A percentile compares a stretch with the other conserved stretches of the same genome.
Evolutionary conservation across 2,329 filamentous ascomycete species (phyloP).

Genomic region (Clarireedia hainanense): DNA sequence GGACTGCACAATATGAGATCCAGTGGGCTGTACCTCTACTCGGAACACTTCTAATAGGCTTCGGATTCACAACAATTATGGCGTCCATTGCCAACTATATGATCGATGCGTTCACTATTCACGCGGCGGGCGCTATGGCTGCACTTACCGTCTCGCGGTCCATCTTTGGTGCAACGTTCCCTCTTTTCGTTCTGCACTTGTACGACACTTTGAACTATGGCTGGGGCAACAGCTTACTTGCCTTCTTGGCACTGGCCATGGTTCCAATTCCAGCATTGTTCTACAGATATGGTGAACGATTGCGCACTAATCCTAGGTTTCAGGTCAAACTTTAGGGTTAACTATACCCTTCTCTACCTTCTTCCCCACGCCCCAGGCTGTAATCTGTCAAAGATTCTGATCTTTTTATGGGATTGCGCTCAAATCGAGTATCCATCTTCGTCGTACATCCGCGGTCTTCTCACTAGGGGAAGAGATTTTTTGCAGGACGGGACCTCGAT

Average conservation of each 20-base stretch:
- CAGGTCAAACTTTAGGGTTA: neutral
- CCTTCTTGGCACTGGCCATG: conserved; percentile 25
- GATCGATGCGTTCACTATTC: conserved; percentile 28
- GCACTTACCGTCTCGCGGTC: conserved; percentile 28
- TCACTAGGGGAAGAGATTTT: too few relatives aligned
- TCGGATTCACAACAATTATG: neutral
- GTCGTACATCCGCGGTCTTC: too few relatives aligned
- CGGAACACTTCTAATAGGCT: neutral
- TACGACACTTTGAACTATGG: conserved; percentile 25
- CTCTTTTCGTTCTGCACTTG: conserved; percentile 22
- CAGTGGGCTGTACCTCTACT: conserved; percentile 34
- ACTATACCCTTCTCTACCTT: too few relatives aligned
- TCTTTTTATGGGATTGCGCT: too few relatives aligned
- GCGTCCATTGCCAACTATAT: conserved; percentile 26
- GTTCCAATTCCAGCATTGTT: conserved; percentile 8
- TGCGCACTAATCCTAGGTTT: conserved; percentile 26
- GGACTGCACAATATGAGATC: conserved; percentile 33
- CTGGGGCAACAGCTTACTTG: conserved; percentile 29
- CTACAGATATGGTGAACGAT: conserved; percentile 8
- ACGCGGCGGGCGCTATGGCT: conserved; percentile 29
- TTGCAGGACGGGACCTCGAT: too few relatives aligned
- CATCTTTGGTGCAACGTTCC: conserved; percentile 24
- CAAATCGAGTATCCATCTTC: too few relatives aligned
- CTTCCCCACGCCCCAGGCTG: too few relatives aligned
- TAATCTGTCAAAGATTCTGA: too few relatives aligned